These are phyloP conservation scores for Acacia crassicarpa DNA, from an alignment of 306 rosid species.

Conservation along the genomic window DNA sequence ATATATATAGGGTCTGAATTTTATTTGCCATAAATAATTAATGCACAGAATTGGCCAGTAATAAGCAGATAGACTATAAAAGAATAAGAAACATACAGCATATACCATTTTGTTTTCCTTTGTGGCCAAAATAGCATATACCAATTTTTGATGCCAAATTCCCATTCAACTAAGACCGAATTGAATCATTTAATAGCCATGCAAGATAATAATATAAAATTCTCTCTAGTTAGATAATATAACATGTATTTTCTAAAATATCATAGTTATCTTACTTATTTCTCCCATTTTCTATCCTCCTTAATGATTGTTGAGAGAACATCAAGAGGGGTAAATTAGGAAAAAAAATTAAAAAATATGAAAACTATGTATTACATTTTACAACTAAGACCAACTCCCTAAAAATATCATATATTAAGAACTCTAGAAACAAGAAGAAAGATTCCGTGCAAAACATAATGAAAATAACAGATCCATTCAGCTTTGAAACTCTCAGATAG, in stretches of 20 bases:
- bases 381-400: fast-evolving
- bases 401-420: no score
- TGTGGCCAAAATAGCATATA: neutral
- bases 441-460: conserved; percentile 7
- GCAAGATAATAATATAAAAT: neutral
- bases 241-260: no score
- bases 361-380: no score
- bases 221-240: no score
- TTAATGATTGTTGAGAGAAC: no score
- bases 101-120: neutral
- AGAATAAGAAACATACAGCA: neutral
- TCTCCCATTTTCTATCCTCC: no score
- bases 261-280: no score
- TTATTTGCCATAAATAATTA: neutral
- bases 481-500: neutral
- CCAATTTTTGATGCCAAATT: neutral
- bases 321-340: no score
- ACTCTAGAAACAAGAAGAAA: neutral
- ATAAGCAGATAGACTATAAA: neutral
- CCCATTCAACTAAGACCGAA: neutral
- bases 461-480: conserved; percentile 2
- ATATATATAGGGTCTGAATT: neutral
- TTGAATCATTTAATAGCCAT: neutral
- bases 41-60: neutral
- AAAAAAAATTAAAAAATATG: no score